phyloP scores from a whole-genome alignment of 352 stramenopile species.

The Globisporangium radiosum region DNA sequence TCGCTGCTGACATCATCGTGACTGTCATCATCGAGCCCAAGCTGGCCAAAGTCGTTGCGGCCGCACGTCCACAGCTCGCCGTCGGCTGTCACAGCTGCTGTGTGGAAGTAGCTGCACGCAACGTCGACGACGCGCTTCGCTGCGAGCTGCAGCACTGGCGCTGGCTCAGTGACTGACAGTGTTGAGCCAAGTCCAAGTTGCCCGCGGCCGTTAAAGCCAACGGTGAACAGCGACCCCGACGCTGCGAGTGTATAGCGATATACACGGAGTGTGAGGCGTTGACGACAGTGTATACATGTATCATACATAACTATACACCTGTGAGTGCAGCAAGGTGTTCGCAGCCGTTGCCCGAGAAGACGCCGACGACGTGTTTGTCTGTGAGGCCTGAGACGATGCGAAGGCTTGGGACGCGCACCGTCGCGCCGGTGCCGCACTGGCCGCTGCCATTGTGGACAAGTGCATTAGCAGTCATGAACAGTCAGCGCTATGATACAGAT shows the following conservation, averaged over 20 bases:
- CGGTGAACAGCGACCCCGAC: constrained; percentile 79
- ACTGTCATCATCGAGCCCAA: constrained; percentile 57
- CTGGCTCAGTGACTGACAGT: constrained; percentile 46
- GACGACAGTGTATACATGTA: no score
- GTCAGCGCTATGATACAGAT: no score
- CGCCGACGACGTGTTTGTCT: constrained; percentile 50
- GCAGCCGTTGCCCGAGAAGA: constrained; percentile 90
- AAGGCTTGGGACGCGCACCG: constrained; percentile 49
- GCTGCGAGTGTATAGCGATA: constrained; percentile 33
- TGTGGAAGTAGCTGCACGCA: constrained; percentile 92
- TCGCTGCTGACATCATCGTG: constrained; percentile 4
- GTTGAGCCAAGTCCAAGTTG: constrained; percentile 85
- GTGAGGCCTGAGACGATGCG: constrained; percentile 44
- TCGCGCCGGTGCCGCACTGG: constrained; percentile 86
- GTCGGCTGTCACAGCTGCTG: constrained; percentile 65
- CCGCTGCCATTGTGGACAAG: constrained; percentile 33
- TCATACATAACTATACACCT: constrained; percentile 17
- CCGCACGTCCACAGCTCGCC: constrained; percentile 84
- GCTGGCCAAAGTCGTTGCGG: constrained; percentile 90
- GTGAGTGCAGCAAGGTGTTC: constrained; percentile 87
- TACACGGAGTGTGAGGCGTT: not conserved
- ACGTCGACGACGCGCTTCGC: constrained; percentile 67
- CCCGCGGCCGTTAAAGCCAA: constrained; percentile 90
- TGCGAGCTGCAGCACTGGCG: constrained; percentile 32
- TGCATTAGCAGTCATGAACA: no score